Evolutionary conservation across 164 flowering plant species (phyloP).

Genomic region (Chimonanthus praecox): DNA sequence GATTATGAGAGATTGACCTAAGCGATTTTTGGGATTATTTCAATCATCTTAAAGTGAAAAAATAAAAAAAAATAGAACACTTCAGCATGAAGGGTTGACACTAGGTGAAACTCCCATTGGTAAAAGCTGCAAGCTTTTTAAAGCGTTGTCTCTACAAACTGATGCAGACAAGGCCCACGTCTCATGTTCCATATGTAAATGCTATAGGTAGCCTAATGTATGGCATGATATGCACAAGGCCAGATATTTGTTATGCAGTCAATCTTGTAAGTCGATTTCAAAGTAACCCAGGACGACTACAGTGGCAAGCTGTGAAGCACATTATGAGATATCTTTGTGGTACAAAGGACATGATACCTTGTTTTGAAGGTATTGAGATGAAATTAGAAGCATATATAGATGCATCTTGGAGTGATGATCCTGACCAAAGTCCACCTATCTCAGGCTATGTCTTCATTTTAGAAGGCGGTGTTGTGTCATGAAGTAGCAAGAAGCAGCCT

Average conservation of each 20-base stretch:
- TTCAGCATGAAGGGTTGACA: not conserved
- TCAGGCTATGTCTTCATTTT: not conserved
- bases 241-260: not conserved
- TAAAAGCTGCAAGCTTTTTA: not conserved
- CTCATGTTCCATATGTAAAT: too few relatives aligned
- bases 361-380: not conserved
- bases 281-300: not conserved
- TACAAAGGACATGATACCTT: not conserved
- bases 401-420: not conserved
- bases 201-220: too few relatives aligned
- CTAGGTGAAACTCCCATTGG: not conserved
- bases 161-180: not conserved
- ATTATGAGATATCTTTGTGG: not conserved
- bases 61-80: not conserved
- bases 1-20: not conserved
- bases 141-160: not conserved
- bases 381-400: not conserved
- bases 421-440: not conserved
- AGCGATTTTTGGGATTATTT: not conserved
- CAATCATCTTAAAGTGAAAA: not conserved
- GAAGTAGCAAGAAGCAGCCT: not conserved
- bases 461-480: not conserved
- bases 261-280: not conserved
- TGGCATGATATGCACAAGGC: too few relatives aligned
- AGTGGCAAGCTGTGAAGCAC: not conserved